Base-by-base conservation (phyloP, 139 green algal genomes). In the Edaphochlamys debaryana region DNA sequence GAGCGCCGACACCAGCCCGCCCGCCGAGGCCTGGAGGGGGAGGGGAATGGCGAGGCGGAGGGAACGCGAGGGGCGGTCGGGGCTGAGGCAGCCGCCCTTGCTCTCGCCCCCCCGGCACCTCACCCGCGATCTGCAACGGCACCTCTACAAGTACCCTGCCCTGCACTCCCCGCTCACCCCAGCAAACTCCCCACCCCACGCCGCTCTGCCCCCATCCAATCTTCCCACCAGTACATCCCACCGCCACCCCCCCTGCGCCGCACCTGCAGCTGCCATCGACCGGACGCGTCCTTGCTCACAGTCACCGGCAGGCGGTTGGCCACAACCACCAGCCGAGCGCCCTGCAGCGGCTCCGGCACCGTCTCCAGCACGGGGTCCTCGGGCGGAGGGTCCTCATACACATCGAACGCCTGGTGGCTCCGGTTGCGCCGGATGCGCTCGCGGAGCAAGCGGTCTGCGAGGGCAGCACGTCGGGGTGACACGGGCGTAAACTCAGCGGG, bases 301-400 rank as follows among this genome's bases (percentile, higher is more conserved):
- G 93, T 96, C 0, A 99, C 95, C 0, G 97, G 97, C 58, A 99
- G 93, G 3, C 97, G 89, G 81, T 99, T 99, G 63, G 97, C 97
- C 22, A 99, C 95, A 4, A 99, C 94, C 8, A 99, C 93, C 17
- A 99, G 92, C 6, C 96, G 92, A 58, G 95, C 67, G 3, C 25
- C 8, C 19, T 15, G 50, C 17, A n/a, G 34, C 34, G 58, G 67
- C 69, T 82, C 69, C n/a, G 66, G 58, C 64, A 85, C 36, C 38
- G 48, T 41, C 54, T 85, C 64, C 32, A 85, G 67, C 38, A 93
- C 50, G 48, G 74, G 69, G 34, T 62, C 75, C 38, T 87, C 75
- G 56, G 36, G 41, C 13, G 60, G 56, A 2, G 54, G 27, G 60
- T 93, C 87, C 52, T 94, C 91, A 22, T 77, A 64, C 0, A 81